phyloP scores from a whole-genome alignment of 192 early-diverging fungal species.

The Coemansia sp. region DNA sequence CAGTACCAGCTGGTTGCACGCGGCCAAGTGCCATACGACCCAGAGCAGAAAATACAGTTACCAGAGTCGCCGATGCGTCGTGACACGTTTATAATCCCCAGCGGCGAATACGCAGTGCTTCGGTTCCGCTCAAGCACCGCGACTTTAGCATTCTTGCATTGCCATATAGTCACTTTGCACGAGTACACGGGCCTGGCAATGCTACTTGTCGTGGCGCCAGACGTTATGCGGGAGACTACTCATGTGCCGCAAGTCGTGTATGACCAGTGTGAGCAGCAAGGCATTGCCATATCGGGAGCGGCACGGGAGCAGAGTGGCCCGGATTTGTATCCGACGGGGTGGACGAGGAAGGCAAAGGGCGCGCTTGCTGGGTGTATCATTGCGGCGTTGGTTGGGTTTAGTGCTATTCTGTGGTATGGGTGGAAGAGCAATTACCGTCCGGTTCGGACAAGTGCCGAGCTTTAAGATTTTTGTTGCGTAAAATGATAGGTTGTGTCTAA shows the following conservation, averaged over 20 bases:
- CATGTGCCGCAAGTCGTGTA: conserved; percentile 57
- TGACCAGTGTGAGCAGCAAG: conserved; percentile 64
- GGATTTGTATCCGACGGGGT: conserved; percentile 55
- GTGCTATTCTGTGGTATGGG: conserved; percentile 73
- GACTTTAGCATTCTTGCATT: conserved; percentile 85
- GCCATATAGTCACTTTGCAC: conserved; percentile 63
- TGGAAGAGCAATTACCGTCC: conserved; percentile 24
- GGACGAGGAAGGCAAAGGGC: conserved; percentile 68
- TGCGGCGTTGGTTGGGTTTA: conserved; percentile 71
- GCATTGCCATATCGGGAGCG: conserved; percentile 64
- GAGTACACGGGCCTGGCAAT: conserved; percentile 71
- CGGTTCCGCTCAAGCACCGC: conserved; percentile 70
- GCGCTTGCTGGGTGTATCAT: conserved; percentile 72
- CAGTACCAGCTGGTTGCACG: conserved; percentile 75
- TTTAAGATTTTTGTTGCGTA: not conserved
- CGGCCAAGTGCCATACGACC: conserved; percentile 60
- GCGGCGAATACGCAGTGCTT: conserved; percentile 66
- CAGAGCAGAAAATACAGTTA: conserved; percentile 35
- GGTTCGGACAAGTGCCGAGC: not conserved
- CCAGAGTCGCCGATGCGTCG: conserved; percentile 62
- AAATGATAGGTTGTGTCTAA: no score
- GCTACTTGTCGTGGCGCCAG: conserved; percentile 72
- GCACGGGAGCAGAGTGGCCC: conserved; percentile 71
- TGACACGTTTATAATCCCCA: conserved; percentile 74
- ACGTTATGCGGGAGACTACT: conserved; percentile 56